These are phyloP conservation scores for Phialocephala subalpina DNA, from an alignment of 2,329 filamentous ascomycete species.

Conservation along the genomic window DNA sequence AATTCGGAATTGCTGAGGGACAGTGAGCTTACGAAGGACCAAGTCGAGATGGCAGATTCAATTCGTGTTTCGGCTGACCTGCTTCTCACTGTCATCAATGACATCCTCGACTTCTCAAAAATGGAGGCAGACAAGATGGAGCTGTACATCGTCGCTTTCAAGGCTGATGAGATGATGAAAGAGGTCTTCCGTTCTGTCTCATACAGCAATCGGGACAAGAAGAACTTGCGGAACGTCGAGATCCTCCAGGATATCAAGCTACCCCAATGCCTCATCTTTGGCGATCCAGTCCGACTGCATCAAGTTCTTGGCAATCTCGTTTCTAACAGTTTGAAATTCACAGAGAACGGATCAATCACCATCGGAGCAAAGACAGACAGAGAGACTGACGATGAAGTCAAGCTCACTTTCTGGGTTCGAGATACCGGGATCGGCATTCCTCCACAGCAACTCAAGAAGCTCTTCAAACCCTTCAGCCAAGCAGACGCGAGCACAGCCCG, in stretches of 20 bases:
- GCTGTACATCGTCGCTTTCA: constrained; percentile 75
- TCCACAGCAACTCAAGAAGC: constrained; percentile 79
- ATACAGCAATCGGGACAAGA: constrained; percentile 71
- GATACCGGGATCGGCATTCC: constrained; percentile 95
- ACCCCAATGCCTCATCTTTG: constrained; percentile 72
- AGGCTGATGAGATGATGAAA: constrained; percentile 70
- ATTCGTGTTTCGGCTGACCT: constrained; percentile 88
- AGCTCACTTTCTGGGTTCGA: constrained; percentile 83
- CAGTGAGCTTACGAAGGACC: constrained; percentile 76
- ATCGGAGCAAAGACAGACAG: constrained; percentile 78
- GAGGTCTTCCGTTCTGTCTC: constrained; percentile 72
- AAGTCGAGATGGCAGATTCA: constrained; percentile 86
- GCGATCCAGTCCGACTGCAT: constrained; percentile 71
- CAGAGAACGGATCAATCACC: constrained; percentile 84
- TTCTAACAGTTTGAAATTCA: constrained; percentile 94
- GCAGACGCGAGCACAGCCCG: constrained; percentile 90
- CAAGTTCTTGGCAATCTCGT: constrained; percentile 84
- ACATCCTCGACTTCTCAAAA: constrained; percentile 95
- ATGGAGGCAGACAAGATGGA: constrained; percentile 91
- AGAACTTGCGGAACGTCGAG: constrained; percentile 67
- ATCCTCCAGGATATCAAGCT: constrained; percentile 76
- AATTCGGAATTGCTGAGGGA: constrained; percentile 86
- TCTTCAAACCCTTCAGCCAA: constrained; percentile 93
- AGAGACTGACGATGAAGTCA: constrained; percentile 74
- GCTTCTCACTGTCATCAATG: constrained; percentile 91